Percentiles rank a stretch among this genome's conserved stretches.
These are phyloP conservation scores for Cercospora janseana DNA, from an alignment of 2,329 filamentous ascomycete genomes.

Conservation along the genomic window DNA sequence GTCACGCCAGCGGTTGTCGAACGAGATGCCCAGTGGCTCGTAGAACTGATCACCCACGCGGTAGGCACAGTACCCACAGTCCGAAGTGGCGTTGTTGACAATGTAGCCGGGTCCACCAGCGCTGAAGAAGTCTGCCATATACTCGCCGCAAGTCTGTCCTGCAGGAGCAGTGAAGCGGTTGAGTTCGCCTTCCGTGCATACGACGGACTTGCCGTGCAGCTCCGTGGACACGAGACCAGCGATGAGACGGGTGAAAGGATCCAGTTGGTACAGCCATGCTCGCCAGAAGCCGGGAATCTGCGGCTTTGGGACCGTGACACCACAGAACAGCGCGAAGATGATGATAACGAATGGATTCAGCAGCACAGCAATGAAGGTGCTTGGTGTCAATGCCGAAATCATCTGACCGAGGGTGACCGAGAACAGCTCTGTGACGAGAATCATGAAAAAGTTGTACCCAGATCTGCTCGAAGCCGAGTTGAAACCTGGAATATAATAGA, in stretches of 20 bases:
- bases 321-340: slow-evolving; percentile 81
- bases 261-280: slow-evolving; percentile 76
- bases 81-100: slow-evolving; percentile 60
- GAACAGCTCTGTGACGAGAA: slow-evolving; percentile 81
- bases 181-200: slow-evolving; percentile 61
- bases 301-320: slow-evolving; percentile 75
- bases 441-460: slow-evolving; percentile 83
- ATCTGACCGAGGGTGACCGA: slow-evolving; percentile 75
- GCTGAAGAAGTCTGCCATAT: slow-evolving; percentile 70
- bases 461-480: slow-evolving; percentile 62
- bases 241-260: slow-evolving; percentile 80
- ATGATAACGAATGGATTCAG: slow-evolving; percentile 82
- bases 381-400: slow-evolving; percentile 73
- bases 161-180: slow-evolving; percentile 66
- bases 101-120: slow-evolving; percentile 70
- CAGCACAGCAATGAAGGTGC: slow-evolving; percentile 73
- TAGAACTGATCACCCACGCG: slow-evolving; percentile 80
- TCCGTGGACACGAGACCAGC: slow-evolving; percentile 77
- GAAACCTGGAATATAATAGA: slow-evolving; percentile 84
- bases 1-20: slow-evolving; percentile 73
- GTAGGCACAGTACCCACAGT: slow-evolving; percentile 80
- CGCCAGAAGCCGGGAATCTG: slow-evolving; percentile 79
- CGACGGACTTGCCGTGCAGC: slow-evolving; percentile 63
- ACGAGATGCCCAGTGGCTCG: slow-evolving; percentile 63
- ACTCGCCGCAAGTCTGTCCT: slow-evolving; percentile 68